Conservation (phyloP, 2,329 filamentous ascomycete genomes). For the Botrytis aclada region DNA sequence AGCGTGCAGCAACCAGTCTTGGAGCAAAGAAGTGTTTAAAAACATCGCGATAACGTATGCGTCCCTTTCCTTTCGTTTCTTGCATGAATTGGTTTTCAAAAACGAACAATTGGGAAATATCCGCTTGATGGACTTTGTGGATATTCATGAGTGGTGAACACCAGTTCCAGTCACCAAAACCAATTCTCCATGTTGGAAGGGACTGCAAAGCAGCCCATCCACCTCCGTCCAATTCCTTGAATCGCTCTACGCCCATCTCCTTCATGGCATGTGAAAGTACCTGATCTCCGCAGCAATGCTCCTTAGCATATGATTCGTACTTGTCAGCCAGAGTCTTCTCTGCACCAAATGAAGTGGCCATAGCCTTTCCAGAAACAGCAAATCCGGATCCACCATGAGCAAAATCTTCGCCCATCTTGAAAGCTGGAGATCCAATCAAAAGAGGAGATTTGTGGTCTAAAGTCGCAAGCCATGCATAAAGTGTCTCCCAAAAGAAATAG, state of each 20-base stretch:
- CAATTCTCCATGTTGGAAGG: slow-evolving; percentile 20
- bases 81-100: slow-evolving; percentile 21
- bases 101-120: slow-evolving; percentile 21
- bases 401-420: slow-evolving; percentile 45
- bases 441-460: slow-evolving; percentile 45
- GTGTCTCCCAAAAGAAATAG: slow-evolving; percentile 53
- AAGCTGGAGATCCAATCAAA: slow-evolving; percentile 48
- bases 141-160: slow-evolving; percentile 23
- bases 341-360: slow-evolving; percentile 36
- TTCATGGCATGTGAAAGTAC: slow-evolving; percentile 21
- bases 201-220: slow-evolving; percentile 22
- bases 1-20: neutral
- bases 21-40: slow-evolving; percentile 16
- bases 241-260: slow-evolving; percentile 18
- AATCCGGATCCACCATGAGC: slow-evolving; percentile 58
- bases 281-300: slow-evolving; percentile 24
- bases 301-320: slow-evolving; percentile 17
- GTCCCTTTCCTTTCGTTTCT: slow-evolving; percentile 16
- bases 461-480: slow-evolving; percentile 47
- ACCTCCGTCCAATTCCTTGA: slow-evolving; percentile 17
- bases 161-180: slow-evolving; percentile 23
- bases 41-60: slow-evolving; percentile 21
- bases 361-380: slow-evolving; percentile 49
- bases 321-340: slow-evolving; percentile 12
- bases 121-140: slow-evolving; percentile 23